Base-by-base conservation (phyloP, 1,284 basidiomycete genomes). In the Cystobasidium pallidum region DNA sequence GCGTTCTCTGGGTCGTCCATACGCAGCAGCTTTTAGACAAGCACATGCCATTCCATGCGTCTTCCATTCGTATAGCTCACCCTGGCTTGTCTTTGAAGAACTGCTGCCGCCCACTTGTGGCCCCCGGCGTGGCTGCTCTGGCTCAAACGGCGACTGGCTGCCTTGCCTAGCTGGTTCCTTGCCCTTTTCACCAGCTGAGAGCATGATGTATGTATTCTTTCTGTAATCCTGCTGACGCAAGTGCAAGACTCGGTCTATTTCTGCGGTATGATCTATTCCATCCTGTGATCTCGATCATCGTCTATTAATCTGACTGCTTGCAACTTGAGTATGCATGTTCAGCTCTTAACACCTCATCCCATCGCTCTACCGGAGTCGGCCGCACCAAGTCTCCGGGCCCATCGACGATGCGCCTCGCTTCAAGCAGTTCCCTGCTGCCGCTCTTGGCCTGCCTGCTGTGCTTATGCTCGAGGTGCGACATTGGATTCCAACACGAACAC, bases 381-480 rank as follows among this genome's bases (percentile, higher is more conserved):
- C n/a, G n/a, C n/a, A n/a, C n/a, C n/a, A n/a, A n/a, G n/a, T n/a
- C n/a, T n/a, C n/a, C n/a, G n/a, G n/a, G n/a, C 0, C n/a, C 6
- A 4, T 30, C 10, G 4, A 34, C n/a, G 19, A 61, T 61, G 58
- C 58, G 28, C 15, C 28, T 36, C 54, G 13, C 54, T 36, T 57
- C 54, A 19, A n/a, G 30, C 30, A 57, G 54, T 32, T 15, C 10
- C 6, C 54, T 57, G 54, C 54, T 57, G 30, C 54, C 58, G 8
- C 58, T 61, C 11, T 24, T 61, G 58, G 58, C 26, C 21, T 61
- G 58, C 58, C 8, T 61, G n/a, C 39, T 61, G 24, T 61, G 36
- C n/a, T 39, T 61, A 26, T 61, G 58, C 36, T 45, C 58, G 26
- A 61, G 58, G 58, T 61, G 39, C 58, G 58, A 26, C 30, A 30